Conservation (phyloP, 2,329 filamentous ascomycete species). For the Diaporthe velutina region DNA sequence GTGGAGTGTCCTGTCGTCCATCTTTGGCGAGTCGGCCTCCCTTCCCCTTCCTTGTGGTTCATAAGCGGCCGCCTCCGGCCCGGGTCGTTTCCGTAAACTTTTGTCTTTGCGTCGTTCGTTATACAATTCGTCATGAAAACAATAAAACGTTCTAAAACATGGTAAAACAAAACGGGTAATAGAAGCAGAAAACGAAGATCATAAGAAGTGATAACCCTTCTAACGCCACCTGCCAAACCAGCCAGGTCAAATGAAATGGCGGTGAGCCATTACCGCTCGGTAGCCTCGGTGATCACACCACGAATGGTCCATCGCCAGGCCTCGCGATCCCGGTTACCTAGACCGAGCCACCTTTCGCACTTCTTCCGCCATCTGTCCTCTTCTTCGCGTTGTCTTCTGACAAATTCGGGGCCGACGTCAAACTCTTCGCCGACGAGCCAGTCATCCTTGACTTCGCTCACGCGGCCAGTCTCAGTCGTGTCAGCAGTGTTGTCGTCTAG, state of each 20-base stretch:
- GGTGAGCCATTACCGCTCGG: constrained; percentile 49
- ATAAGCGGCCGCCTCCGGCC: constrained; percentile 33
- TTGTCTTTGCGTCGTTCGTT: constrained; percentile 40
- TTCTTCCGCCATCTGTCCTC: constrained; percentile 92
- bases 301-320: constrained; percentile 84
- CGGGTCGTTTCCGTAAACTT: constrained; percentile 36
- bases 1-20: constrained; percentile 33
- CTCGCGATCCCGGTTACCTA: constrained; percentile 67
- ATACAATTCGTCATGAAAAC: constrained; percentile 37
- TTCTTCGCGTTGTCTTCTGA: constrained; percentile 88
- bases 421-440: constrained; percentile 96
- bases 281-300: constrained; percentile 60
- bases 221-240: constrained; percentile 30
- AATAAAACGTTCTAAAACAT: constrained; percentile 39
- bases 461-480: constrained; percentile 62
- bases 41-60: constrained; percentile 29
- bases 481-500: constrained; percentile 77
- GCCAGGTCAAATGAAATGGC: constrained; percentile 47
- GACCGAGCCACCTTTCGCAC: constrained; percentile 85
- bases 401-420: constrained; percentile 95
- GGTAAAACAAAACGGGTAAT: constrained; percentile 27
- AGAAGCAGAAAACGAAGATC: constrained; percentile 33
- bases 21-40: constrained; percentile 3
- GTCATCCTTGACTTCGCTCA: constrained; percentile 77
- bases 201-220: constrained; percentile 34